Evolutionary conservation across 1,139 yeast genomes (phyloP).

Genomic region (Geotrichum carabidarum): DNA sequence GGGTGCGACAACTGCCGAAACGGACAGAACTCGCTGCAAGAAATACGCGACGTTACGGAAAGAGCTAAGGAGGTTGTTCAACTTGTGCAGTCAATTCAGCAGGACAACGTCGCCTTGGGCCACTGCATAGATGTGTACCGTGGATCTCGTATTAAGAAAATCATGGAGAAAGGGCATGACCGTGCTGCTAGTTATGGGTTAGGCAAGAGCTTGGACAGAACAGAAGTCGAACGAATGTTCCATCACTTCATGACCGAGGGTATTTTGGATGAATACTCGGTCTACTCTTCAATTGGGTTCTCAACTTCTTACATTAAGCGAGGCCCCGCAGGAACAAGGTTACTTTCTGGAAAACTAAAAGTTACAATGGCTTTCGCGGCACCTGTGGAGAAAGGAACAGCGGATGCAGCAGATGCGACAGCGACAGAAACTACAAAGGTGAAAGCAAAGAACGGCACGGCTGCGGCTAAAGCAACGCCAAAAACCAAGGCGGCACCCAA

Average conservation of each 20-base stretch:
- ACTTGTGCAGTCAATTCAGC: slow-evolving; percentile 54
- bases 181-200: slow-evolving; percentile 57
- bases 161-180: slow-evolving; percentile 60
- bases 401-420: neutral
- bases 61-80: slow-evolving; percentile 56
- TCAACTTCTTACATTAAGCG: slow-evolving; percentile 66
- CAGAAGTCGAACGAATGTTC: slow-evolving; percentile 74
- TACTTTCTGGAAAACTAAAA: slow-evolving; percentile 44
- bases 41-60: slow-evolving; percentile 64
- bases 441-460: neutral
- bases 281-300: slow-evolving; percentile 63
- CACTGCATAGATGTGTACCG: slow-evolving; percentile 80
- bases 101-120: slow-evolving; percentile 62
- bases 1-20: slow-evolving; percentile 82
- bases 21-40: slow-evolving; percentile 43
- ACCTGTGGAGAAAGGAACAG: neutral
- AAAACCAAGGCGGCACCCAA: neutral
- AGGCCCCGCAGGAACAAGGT: slow-evolving; percentile 50
- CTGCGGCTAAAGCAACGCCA: neutral
- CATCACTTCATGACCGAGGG: slow-evolving; percentile 67
- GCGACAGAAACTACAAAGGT: neutral
- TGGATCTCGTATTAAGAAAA: slow-evolving; percentile 64
- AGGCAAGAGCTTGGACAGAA: slow-evolving; percentile 58
- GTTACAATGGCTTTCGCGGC: slow-evolving; percentile 45
- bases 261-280: slow-evolving; percentile 66